Evolutionary conservation across 768 basidiomycete species (phyloP).

Genomic region (Leccinum subgranulosum): DNA sequence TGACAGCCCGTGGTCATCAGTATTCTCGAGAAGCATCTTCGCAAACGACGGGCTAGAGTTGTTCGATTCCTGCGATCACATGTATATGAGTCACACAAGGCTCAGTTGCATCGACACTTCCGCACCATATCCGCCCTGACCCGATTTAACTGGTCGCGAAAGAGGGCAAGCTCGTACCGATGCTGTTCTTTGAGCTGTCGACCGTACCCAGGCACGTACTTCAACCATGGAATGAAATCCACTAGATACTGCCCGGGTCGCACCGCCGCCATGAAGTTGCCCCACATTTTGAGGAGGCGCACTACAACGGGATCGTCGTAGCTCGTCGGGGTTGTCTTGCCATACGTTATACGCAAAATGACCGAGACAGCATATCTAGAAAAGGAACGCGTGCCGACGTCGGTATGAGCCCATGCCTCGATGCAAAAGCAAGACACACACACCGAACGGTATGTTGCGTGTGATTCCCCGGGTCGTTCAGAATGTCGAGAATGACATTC

Average conservation of each 20-base stretch:
- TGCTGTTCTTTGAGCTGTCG: constrained; percentile 51
- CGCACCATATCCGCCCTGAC: constrained; percentile 9
- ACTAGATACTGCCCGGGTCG: constrained; percentile 30
- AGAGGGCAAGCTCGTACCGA: constrained; percentile 46
- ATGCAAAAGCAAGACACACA: neutral
- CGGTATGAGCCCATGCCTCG: neutral
- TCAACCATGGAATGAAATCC: constrained; percentile 32
- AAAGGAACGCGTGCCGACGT: neutral
- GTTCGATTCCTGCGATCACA: constrained; percentile 4
- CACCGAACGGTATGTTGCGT: constrained; percentile 15
- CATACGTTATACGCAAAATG: constrained; percentile 25
- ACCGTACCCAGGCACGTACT: constrained; percentile 55
- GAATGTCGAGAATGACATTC: constrained; percentile 16
- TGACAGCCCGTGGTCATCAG: constrained; percentile 45
- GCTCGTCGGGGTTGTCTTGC: constrained; percentile 23
- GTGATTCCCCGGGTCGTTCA: constrained; percentile 13
- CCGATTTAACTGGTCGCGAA: constrained; percentile 40
- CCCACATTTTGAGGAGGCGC: constrained; percentile 17
- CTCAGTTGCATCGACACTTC: neutral
- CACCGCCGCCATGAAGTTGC: constrained; percentile 30
- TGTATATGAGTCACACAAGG: neutral
- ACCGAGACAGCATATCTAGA: constrained; percentile 22
- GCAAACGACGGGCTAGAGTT: constrained; percentile 36
- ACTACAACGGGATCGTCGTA: constrained; percentile 10
- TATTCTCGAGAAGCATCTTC: constrained; percentile 49